Evolutionary conservation across 306 rosid genomes (phyloP).

Genomic region (Cucurbita argyrosperma): DNA sequence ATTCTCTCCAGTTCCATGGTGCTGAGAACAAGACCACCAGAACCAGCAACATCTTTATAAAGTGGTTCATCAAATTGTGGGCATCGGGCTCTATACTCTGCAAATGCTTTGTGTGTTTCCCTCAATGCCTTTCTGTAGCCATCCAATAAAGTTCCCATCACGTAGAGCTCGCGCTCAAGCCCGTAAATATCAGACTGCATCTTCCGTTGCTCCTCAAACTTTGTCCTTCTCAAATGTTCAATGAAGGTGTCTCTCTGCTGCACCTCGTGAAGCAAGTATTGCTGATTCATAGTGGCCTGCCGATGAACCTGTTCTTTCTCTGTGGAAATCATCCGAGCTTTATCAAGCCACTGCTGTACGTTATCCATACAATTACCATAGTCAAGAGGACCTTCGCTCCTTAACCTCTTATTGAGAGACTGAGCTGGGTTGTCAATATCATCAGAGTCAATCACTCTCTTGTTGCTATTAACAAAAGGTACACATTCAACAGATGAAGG

Average conservation of each 20-base stretch:
- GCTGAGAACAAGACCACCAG: conserved; percentile 86
- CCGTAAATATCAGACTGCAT: conserved; percentile 43
- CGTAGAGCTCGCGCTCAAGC: conserved; percentile 55
- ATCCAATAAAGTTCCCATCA: conserved; percentile 55
- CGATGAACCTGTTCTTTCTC: conserved; percentile 45
- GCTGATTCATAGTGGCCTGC: conserved; percentile 36
- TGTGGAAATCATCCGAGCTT: conserved; percentile 46
- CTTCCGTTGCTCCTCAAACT: conserved; percentile 58
- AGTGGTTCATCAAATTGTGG: conserved; percentile 71
- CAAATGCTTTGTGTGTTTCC: conserved; percentile 49
- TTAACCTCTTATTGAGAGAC: conserved; percentile 44
- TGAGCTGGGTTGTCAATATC: conserved; percentile 42
- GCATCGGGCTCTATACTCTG: conserved; percentile 43
- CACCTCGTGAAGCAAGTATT: conserved; percentile 41
- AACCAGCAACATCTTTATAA: conserved; percentile 73
- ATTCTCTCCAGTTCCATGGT: conserved; percentile 61
- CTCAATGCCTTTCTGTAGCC: conserved; percentile 72
- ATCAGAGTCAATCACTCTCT: conserved; percentile 48
- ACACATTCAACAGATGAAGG: conserved; percentile 35
- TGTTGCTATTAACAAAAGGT: conserved; percentile 53
- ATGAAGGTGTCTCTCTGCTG: conserved; percentile 47
- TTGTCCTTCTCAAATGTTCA: conserved; percentile 43
- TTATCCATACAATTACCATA: conserved; percentile 50
- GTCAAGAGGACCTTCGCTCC: conserved; percentile 42
- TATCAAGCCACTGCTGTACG: conserved; percentile 42